Conservation (phyloP, 495 filamentous ascomycete genomes). For the Hypomontagnella monticulosa region DNA sequence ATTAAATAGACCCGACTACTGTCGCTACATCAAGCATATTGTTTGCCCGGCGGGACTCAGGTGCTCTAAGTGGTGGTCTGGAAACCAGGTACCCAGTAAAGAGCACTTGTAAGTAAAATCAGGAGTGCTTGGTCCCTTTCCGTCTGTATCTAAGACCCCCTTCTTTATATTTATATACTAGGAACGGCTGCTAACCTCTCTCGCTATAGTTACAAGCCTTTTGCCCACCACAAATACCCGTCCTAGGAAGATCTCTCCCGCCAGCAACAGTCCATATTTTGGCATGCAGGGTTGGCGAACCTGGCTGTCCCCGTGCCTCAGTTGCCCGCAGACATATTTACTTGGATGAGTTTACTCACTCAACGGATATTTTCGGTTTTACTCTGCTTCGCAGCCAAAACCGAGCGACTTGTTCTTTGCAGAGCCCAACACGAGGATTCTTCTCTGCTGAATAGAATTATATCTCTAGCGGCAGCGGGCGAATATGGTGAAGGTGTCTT, state of each 20-base stretch:
- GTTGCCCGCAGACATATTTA: not conserved
- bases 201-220: not conserved
- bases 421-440: not conserved
- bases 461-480: not conserved
- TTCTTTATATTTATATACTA: not conserved
- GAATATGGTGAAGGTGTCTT: not conserved
- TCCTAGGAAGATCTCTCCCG: slow-evolving; percentile 1
- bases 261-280: slow-evolving; percentile 2
- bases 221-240: not conserved
- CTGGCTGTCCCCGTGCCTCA: not conserved
- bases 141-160: not conserved
- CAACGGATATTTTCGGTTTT: slow-evolving; percentile 13
- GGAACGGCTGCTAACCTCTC: not conserved
- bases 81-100: not conserved
- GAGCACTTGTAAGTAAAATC: not conserved
- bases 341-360: not conserved
- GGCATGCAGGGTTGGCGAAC: not conserved
- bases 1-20: not conserved
- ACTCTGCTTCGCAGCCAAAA: slow-evolving; percentile 6
- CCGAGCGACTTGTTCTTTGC: slow-evolving; percentile 8
- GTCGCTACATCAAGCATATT: slow-evolving; percentile 20
- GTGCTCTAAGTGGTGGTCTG: not conserved
- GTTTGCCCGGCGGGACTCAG: not conserved
- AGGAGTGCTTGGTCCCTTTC: not conserved
- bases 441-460: not conserved